These are phyloP conservation scores for Pelargonium australe DNA, from an alignment of 441 rosid species.

Conservation along the genomic window DNA sequence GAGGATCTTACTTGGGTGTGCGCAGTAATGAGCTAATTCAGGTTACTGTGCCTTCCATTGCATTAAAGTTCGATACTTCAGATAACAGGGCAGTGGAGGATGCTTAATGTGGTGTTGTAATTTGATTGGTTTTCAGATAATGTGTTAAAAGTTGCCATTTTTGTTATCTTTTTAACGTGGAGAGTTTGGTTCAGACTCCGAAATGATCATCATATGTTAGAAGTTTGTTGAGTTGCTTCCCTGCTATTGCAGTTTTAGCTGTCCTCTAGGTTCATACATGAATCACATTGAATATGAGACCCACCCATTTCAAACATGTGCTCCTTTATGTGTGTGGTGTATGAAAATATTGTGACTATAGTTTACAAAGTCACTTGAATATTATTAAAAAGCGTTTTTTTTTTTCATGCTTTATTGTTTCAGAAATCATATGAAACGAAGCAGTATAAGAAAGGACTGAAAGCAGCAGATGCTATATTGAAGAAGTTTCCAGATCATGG, in stretches of 20 bases:
- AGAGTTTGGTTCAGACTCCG: not conserved
- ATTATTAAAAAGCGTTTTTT: not conserved
- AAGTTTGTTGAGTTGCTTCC: not conserved
- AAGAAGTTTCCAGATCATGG: conserved; percentile 99
- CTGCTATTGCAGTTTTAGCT: not conserved
- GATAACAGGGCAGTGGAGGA: conserved; percentile 1
- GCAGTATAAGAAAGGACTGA: conserved; percentile 96
- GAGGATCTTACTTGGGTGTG: conserved; percentile 16
- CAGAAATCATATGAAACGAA: conserved; percentile 99
- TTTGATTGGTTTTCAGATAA: not conserved
- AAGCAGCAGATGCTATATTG: conserved; percentile 94
- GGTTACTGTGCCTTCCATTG: not conserved
- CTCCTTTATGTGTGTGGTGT: not conserved
- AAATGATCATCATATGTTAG: not conserved
- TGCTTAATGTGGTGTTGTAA: not conserved
- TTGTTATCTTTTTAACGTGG: not conserved
- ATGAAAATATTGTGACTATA: not conserved
- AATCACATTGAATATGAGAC: not conserved
- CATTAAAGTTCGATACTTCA: not conserved
- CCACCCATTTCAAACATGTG: not conserved
- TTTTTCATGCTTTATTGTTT: conserved; percentile 14
- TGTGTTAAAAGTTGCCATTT: not conserved
- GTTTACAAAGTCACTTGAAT: not conserved
- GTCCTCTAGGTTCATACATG: not conserved
- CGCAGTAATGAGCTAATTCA: not conserved